These are phyloP conservation scores for Globisporangium yorkense DNA, from an alignment of 352 stramenopile species.

Conservation along the genomic window DNA sequence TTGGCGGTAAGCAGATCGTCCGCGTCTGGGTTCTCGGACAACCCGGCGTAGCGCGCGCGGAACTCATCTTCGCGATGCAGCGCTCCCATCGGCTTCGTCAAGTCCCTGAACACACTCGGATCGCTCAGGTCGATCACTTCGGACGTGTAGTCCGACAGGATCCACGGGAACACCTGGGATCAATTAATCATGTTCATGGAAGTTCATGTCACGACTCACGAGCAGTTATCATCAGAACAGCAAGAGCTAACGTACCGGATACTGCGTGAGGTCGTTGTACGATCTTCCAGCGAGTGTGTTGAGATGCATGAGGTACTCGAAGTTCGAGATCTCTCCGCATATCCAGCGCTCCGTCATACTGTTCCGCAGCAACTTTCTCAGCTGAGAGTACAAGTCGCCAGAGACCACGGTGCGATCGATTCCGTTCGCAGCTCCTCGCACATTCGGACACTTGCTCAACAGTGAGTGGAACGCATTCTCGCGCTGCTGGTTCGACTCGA, in stretches of 20 bases:
- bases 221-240: too few relatives aligned
- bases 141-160: constrained; percentile 94
- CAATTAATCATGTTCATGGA: too few relatives aligned
- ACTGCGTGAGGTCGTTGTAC: constrained; percentile 98
- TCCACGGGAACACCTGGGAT: constrained; percentile 93
- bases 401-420: constrained; percentile 39
- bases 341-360: constrained; percentile 80
- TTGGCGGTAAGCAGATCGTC: constrained; percentile 46
- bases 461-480: constrained; percentile 71
- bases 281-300: constrained; percentile 95
- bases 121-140: constrained; percentile 92
- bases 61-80: constrained; percentile 90
- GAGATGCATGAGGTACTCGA: constrained; percentile 96
- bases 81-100: constrained; percentile 96
- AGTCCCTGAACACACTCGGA: constrained; percentile 89
- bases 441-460: constrained; percentile 66
- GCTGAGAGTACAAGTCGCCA: constrained; percentile 59
- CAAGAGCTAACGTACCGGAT: constrained; percentile 63
- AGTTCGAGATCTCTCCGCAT: constrained; percentile 73
- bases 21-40: constrained; percentile 31
- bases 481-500: constrained; percentile 55
- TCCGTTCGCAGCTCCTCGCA: constrained; percentile 54
- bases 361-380: constrained; percentile 62
- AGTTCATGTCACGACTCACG: too few relatives aligned
- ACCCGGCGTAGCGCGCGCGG: constrained; percentile 52